phyloP scores from a whole-genome alignment of 371 early-diverging fungal genomes.

The Mucor ambiguus region DNA sequence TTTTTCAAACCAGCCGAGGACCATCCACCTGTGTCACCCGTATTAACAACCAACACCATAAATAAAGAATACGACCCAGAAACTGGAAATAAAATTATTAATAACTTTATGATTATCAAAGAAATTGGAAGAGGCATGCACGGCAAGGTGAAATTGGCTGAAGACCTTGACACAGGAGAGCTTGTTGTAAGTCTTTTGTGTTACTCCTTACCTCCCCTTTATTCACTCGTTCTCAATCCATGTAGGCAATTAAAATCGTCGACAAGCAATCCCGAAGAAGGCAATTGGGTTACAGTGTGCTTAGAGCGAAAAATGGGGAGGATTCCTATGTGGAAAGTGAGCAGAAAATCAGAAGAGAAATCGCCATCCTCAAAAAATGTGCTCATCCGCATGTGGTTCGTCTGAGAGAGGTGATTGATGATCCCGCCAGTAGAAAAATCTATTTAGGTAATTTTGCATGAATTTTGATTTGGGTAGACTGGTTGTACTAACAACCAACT shows the following conservation, averaged over 20 bases:
- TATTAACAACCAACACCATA: conserved; percentile 78
- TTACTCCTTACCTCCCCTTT: neutral
- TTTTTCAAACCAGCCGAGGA: conserved; percentile 14
- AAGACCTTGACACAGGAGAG: conserved; percentile 75
- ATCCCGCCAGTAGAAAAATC: conserved; percentile 83
- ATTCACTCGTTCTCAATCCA: neutral
- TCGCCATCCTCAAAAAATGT: conserved; percentile 93
- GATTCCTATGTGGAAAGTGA: conserved; percentile 52
- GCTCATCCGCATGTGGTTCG: conserved; percentile 91
- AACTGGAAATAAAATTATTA: conserved; percentile 90
- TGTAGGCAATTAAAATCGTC: conserved; percentile 82
- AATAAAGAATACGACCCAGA: conserved; percentile 77
- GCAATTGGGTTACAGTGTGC: conserved; percentile 56
- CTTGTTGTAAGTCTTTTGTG: conserved; percentile 56
- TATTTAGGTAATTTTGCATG: conserved; percentile 65
- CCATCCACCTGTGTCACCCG: conserved; percentile 20
- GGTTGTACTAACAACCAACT: neutral
- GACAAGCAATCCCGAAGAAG: conserved; percentile 71
- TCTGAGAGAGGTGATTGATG: conserved; percentile 92
- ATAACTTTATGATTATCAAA: conserved; percentile 84
- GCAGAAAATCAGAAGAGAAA: conserved; percentile 89
- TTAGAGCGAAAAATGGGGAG: conserved; percentile 14
- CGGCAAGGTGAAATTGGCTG: conserved; percentile 91
- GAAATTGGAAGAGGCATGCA: conserved; percentile 93
- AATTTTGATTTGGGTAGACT: neutral